Conservation (phyloP, 148 eudicot genomes). For the Chenopodium formosanum region DNA sequence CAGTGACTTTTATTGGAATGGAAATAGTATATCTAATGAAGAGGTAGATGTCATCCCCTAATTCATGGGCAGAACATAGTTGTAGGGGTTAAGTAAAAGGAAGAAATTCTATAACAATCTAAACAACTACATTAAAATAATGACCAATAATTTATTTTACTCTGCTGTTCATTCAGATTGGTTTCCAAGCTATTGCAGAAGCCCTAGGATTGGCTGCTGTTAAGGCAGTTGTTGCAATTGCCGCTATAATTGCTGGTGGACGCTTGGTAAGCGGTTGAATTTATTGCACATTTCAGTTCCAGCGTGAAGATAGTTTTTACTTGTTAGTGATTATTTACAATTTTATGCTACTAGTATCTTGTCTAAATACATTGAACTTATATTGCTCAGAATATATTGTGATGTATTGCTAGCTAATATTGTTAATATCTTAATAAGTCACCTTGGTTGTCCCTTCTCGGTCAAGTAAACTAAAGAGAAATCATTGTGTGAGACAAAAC, state of each 20-base stretch:
- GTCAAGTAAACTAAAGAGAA: background rate
- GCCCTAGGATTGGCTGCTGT: conserved; percentile 97
- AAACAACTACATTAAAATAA: background rate
- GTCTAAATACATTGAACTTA: background rate
- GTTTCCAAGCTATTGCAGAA: conserved; percentile 97
- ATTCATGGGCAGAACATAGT: background rate
- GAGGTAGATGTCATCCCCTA: background rate
- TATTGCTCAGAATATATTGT: background rate
- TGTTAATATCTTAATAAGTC: background rate
- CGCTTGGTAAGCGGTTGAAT: conserved; percentile 67
- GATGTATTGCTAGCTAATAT: background rate
- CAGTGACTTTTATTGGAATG: background rate
- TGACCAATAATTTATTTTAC: background rate
- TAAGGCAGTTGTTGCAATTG: conserved; percentile 93
- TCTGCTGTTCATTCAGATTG: conserved; percentile 52
- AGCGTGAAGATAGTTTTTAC: background rate
- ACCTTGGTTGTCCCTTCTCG: background rate
- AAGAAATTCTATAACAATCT: background rate
- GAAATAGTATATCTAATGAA: background rate
- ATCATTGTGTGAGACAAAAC: background rate
- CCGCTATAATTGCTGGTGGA: conserved; percentile 97
- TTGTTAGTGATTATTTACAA: background rate
- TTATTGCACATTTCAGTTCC: conserved; percentile 1
- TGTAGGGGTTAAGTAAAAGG: background rate
- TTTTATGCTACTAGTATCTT: background rate